Evolutionary conservation across 202 grass and related monocot species (phyloP), one percentile per base, ranked within the genome.

Genomic region (Alloteropsis angusta): DNA sequence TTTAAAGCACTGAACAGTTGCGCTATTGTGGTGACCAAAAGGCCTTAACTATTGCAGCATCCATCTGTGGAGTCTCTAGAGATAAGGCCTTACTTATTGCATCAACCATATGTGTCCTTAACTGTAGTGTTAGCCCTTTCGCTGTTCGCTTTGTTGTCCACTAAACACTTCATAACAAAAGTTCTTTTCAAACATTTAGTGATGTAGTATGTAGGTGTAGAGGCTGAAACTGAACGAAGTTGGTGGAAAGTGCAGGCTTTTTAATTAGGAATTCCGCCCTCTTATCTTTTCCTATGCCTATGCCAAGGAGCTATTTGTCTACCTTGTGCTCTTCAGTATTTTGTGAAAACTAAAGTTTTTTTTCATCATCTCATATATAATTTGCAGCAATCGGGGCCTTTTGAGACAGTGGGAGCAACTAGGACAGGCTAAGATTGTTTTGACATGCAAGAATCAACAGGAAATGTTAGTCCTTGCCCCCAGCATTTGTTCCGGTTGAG

Each of bases 401-500:
- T 82, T 95, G 58, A 95, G 84, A 80, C 89, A 94, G 60, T 98
- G 92, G 96, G 96, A 98, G 22, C 96, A 93, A 80, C 90, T 77
- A 36, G 92, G 96, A 28, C 96, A 99, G 82, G 88, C 96, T 85
- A 99, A 99, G 82, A 99, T 99, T 67, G 90, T 98, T 85, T 62
- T 98, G 55, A 72, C 85, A 17, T 98, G 95, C 87, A 98, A 94
- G 62, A 98, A 90, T 84, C 95, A 94, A 70, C 95, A 92, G 84
- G 92, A 98, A 76, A 98, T 98, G 95, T 98, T 85, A 79, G 71
- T 10, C 25, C 8, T 21, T 82, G 47, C 39, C 28, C 28, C 28
- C 28, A 30, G 28, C 75, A 8, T 64, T 23, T 11, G 6, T 76
- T 74, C 59, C 52, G 6, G 13, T 39, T 19, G 30, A 85, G 74